Evolutionary conservation across 768 basidiomycete genomes (phyloP), one percentile per base, ranked within the genome.

Genomic region (Leccinum boreale): DNA sequence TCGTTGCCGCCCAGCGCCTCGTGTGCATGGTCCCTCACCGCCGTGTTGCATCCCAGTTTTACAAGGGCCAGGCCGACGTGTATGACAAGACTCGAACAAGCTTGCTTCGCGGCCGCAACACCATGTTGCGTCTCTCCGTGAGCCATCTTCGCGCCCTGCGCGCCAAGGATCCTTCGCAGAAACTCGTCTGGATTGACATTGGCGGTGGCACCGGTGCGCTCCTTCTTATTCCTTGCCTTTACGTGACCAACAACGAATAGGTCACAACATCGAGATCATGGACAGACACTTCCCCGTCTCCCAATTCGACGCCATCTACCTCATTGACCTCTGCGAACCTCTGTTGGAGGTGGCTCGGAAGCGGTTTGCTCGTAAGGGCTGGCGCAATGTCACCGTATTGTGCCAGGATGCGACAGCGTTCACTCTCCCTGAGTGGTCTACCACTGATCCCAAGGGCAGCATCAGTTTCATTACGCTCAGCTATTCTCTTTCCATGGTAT

Each of bases 141-240:
- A 79, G 80, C 33, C 87, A 90, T 62, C 72, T 90, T 8, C 76
- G 75, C 31, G 72, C 78, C 3, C 75, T 87, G 48, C 76, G 75
- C 5, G 69, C 67, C 35, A 66, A 65, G 24, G 62, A 76, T 6
- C 75, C 78, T 0, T 69, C 73, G 0, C 79, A 80, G 65, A 76
- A 77, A 14, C 78, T 88, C 17, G 78, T 91, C 14, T 91, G 89
- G 89, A 78, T 91, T 17, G 89, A 91, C 67, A 83, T 91, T 56
- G 87, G 89, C 15, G 89, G 89, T 31, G 89, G 88, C 26, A 90
- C 89, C 12, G 82, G 82, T 79, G 45, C 53, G 67, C 46, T 53
- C 49, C 7, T 53, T 6, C 7, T 53, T 3, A 33, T 17, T 12
- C 21, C 29, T 21, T 6, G 23, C 39, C 51, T 3, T 12, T 0